phyloP scores from a whole-genome alignment of 768 basidiomycete genomes.

The Gyrodon lividus region DNA sequence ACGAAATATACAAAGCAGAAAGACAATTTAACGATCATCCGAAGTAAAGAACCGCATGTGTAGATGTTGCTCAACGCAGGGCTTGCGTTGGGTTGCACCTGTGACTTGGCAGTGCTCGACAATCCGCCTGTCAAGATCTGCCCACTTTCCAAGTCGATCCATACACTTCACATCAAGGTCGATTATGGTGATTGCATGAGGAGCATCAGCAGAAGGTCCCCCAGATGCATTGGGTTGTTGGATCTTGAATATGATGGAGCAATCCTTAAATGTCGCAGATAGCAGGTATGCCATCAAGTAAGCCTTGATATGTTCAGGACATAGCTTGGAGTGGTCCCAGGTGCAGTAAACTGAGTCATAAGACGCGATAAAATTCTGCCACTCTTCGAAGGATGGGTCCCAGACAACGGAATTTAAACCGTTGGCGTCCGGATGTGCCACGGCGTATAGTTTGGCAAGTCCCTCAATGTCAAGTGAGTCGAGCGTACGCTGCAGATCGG shows the following conservation, averaged over 20 bases:
- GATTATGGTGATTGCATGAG: constrained; percentile 61
- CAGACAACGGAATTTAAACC: constrained; percentile 31
- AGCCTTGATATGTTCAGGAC: constrained; percentile 50
- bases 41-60: neutral
- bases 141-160: constrained; percentile 66
- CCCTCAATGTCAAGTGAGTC: constrained; percentile 88
- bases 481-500: constrained; percentile 67
- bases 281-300: constrained; percentile 76
- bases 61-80: constrained; percentile 19
- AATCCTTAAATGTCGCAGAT: constrained; percentile 96
- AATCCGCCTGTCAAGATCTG: constrained; percentile 68
- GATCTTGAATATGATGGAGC: constrained; percentile 63
- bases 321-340: constrained; percentile 39
- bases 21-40: neutral
- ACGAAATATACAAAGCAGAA: neutral
- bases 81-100: constrained; percentile 10
- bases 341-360: constrained; percentile 42
- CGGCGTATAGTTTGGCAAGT: constrained; percentile 45
- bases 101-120: constrained; percentile 39
- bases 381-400: constrained; percentile 64
- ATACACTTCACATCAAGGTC: constrained; percentile 85
- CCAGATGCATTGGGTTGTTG: constrained; percentile 6
- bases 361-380: constrained; percentile 57
- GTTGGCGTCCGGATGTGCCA: constrained; percentile 7
- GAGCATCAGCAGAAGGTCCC: constrained; percentile 28